Base-by-base conservation (phyloP, 768 basidiomycete species). In the Xerocomellus intermedius region DNA sequence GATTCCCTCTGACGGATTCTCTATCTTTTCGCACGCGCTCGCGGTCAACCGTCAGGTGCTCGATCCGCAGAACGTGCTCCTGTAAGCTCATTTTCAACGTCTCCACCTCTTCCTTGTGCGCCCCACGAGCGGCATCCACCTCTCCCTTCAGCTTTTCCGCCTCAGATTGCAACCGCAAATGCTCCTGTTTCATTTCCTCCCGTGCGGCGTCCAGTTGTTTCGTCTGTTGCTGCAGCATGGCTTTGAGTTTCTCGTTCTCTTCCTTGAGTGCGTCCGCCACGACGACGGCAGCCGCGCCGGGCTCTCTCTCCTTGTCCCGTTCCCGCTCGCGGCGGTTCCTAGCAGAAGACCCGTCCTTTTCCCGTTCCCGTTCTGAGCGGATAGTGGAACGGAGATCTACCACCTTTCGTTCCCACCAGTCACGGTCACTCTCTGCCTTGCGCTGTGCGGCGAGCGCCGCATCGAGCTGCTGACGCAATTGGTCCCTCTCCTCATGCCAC, bases 21-120 rank as follows among this genome's bases (percentile, higher is more conserved):
- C 53, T 62, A 1, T 69, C 68, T 41, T 53, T 69, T 36, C 61
- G 56, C 19, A 62, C 6, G 13, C 68, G 63, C 3, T 70, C 70
- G 42, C 65, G 62, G 16, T 66, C 67, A 17, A 45, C n/a, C 5
- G 60, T 46, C 39, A 70, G 42, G 36, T 58, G 44, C 24, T 65
- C 67, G 8, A 65, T 14, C 37, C 63, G 66, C 14, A 41, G 56
- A 7, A 9, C 50, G 24, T 69, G 59, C 12, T 66, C 59, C 45
- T 66, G 58, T 26, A 63, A 57, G 30, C 30, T 56, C 22, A 43
- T 26, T 38, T 63, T 62, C 44, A 63, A 19, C 44, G 55, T 48
- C 46, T 62, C 67, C 22, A 37, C 28, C 41, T 67, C 63, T 8
- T 52, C 56, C 50, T 44, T 57, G 37, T 54, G 48, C 9, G 38